These are phyloP conservation scores for Macadamia tetraphylla DNA, from an alignment of 164 flowering plant genomes.

Conservation along the genomic window DNA sequence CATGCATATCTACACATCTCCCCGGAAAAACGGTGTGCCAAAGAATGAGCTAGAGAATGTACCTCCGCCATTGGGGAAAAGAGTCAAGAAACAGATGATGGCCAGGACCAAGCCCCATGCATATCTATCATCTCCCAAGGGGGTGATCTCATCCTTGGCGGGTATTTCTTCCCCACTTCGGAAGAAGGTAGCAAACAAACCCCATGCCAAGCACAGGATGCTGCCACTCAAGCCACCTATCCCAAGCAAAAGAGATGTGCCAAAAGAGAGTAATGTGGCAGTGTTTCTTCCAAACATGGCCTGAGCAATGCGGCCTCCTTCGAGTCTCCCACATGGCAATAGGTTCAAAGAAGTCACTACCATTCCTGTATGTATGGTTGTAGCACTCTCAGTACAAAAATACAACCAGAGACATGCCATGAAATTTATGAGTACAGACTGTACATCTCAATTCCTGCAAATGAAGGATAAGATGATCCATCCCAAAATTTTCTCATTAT, in stretches of 20 bases:
- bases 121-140: slow-evolving; percentile 67
- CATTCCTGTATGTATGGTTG: slow-evolving; percentile 54
- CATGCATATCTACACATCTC: slow-evolving; percentile 38
- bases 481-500: no score
- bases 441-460: no score
- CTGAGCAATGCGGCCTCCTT: slow-evolving; percentile 97
- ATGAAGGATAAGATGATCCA: no score
- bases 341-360: slow-evolving; percentile 91
- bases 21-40: slow-evolving; percentile 67
- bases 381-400: background rate
- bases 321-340: slow-evolving; percentile 87
- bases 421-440: no score
- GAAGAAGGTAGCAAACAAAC: slow-evolving; percentile 88
- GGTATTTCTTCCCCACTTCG: slow-evolving; percentile 93
- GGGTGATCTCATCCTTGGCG: slow-evolving; percentile 89
- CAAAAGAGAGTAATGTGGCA: slow-evolving; percentile 64
- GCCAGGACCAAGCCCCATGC: slow-evolving; percentile 80
- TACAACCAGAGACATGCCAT: background rate
- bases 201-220: slow-evolving; percentile 93
- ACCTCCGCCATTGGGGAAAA: slow-evolving; percentile 89
- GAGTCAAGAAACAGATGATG: slow-evolving; percentile 82
- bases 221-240: slow-evolving; percentile 92
- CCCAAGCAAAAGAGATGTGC: slow-evolving; percentile 71
- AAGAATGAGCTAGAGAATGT: slow-evolving; percentile 83
- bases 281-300: slow-evolving; percentile 81